These are phyloP conservation scores for Fusarium sp. DNA, from an alignment of 2,329 filamentous ascomycete species.

Conservation along the genomic window DNA sequence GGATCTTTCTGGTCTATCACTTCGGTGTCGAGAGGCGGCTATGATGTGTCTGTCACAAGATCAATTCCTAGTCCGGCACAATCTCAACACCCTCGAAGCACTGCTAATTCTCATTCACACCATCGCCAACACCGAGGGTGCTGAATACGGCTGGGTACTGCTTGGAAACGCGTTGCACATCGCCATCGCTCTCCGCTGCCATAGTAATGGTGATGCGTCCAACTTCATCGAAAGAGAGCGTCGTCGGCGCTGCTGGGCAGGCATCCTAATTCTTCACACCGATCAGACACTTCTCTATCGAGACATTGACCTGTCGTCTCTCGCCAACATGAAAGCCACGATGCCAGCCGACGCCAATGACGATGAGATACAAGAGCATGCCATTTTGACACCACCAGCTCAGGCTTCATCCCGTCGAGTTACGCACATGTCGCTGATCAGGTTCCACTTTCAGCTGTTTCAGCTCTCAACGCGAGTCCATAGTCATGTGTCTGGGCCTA, in stretches of 20 bases:
- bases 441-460: conserved; percentile 25
- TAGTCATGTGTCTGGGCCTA: conserved; percentile 4
- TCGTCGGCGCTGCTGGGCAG: conserved; percentile 34
- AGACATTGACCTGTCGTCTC: conserved; percentile 22
- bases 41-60: conserved; percentile 27
- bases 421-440: conserved; percentile 26
- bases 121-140: conserved; percentile 21
- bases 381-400: not conserved
- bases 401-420: not conserved
- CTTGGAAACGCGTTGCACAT: conserved; percentile 33
- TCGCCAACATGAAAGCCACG: conserved; percentile 13
- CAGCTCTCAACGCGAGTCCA: conserved; percentile 21
- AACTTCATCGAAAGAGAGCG: conserved; percentile 24
- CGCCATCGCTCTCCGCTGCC: conserved; percentile 24
- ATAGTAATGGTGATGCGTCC: not conserved
- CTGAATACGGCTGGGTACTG: conserved; percentile 27
- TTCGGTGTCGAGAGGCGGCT: conserved; percentile 11
- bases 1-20: not conserved
- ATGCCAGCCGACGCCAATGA: conserved; percentile 22
- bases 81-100: conserved; percentile 29
- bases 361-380: conserved; percentile 8
- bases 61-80: conserved; percentile 26
- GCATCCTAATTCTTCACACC: conserved; percentile 28
- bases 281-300: conserved; percentile 29
- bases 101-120: conserved; percentile 22